These are phyloP conservation scores for Cerrena zonata DNA, from an alignment of 1,284 basidiomycete genomes.

Conservation along the genomic window DNA sequence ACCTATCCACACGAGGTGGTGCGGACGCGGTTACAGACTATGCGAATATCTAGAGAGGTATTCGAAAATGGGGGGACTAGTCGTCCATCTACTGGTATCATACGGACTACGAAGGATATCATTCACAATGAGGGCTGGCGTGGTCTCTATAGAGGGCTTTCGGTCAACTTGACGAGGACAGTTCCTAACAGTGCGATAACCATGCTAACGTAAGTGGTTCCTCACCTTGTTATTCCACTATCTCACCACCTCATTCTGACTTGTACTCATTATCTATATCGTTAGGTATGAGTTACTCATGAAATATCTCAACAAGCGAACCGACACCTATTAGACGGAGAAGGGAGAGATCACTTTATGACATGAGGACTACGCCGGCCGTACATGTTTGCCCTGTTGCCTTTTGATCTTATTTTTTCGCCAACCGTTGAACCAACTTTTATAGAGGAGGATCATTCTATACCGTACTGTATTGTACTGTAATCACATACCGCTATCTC, in stretches of 20 bases:
- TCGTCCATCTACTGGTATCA: slow-evolving; percentile 53
- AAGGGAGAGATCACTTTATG: not conserved
- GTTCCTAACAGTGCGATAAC: slow-evolving; percentile 93
- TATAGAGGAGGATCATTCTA: not conserved
- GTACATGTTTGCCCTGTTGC: not conserved
- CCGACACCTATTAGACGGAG: not conserved
- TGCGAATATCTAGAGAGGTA: slow-evolving; percentile 55
- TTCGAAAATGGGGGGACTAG: slow-evolving; percentile 20
- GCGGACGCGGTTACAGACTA: slow-evolving; percentile 85
- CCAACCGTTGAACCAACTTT: not conserved
- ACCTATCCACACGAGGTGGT: slow-evolving; percentile 97
- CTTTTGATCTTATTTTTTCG: not conserved
- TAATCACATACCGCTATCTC: not conserved
- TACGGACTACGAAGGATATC: slow-evolving; percentile 70
- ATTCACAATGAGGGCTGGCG: slow-evolving; percentile 78
- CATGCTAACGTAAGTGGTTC: slow-evolving; percentile 77
- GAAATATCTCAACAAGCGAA: slow-evolving; percentile 43
- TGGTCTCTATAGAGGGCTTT: slow-evolving; percentile 84
- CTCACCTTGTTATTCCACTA: not conserved
- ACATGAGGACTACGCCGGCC: slow-evolving; percentile 1
- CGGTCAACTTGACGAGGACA: slow-evolving; percentile 84
- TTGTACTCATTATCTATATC: not conserved
- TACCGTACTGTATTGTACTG: slow-evolving; percentile 2
- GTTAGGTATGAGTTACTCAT: slow-evolving; percentile 62
- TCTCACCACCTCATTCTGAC: not conserved